These are phyloP conservation scores for Solanum chiquidenum DNA, from an alignment of 257 asterid genomes.

Conservation along the genomic window DNA sequence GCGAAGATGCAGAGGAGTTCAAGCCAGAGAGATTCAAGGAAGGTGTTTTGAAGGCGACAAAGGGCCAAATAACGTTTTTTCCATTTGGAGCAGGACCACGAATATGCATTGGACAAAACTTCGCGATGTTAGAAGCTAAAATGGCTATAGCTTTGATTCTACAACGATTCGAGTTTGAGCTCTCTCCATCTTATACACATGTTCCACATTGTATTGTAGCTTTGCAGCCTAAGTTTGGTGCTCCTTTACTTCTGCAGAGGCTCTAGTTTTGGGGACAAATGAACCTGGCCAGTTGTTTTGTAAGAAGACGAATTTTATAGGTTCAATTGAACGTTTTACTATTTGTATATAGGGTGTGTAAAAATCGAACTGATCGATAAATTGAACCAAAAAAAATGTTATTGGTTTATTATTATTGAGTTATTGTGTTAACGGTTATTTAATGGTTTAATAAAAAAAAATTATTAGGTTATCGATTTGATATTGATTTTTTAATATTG, in stretches of 20 bases:
- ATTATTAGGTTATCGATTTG: no score
- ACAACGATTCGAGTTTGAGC: no score
- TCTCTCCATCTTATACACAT: no score
- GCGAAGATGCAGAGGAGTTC: constrained; percentile 45
- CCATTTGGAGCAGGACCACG: constrained; percentile 53
- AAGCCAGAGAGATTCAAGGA: constrained; percentile 42
- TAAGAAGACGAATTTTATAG: not conserved
- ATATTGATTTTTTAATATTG: no score
- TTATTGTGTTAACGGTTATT: no score
- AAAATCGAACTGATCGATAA: no score
- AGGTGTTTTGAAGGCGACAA: constrained; percentile 29
- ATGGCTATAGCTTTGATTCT: no score
- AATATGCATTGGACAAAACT: constrained; percentile 45
- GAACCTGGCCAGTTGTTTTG: not conserved
- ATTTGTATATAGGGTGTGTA: no score
- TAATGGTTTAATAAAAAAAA: no score
- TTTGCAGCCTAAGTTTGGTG: constrained; percentile 25
- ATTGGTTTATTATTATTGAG: no score
- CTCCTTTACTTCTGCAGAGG: constrained; percentile 9
- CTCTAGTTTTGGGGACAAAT: not conserved
- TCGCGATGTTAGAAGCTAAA: constrained; percentile 7
- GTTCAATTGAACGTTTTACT: not conserved
- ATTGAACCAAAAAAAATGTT: no score
- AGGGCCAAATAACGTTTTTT: constrained; percentile 9
- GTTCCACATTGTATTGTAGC: constrained; percentile 6